phyloP scores from a whole-genome alignment of 2,329 filamentous ascomycete species.

The Colletotrichum cereale region DNA sequence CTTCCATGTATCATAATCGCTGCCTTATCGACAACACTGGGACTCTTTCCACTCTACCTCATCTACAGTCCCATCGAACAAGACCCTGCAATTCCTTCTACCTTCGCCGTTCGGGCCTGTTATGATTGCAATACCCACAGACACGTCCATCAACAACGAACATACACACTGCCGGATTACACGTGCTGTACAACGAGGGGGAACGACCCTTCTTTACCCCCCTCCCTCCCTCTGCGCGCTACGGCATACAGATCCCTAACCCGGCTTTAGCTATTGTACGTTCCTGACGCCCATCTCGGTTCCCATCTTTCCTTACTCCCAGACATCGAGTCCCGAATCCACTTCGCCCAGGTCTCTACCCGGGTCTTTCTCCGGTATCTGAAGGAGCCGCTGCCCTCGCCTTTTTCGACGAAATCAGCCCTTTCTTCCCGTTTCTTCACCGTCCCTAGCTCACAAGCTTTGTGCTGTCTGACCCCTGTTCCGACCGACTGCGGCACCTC shows the following conservation, averaged over 20 bases:
- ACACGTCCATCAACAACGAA: not conserved
- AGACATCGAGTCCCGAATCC: slow-evolving; percentile 7
- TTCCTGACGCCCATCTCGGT: slow-evolving; percentile 5
- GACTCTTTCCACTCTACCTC: not conserved
- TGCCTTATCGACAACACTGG: not conserved
- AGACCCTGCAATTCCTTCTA: not conserved
- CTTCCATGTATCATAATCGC: slow-evolving; percentile 18
- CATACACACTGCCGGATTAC: not conserved
- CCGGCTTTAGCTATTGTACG: slow-evolving; percentile 3
- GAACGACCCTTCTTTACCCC: not conserved
- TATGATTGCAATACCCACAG: not conserved
- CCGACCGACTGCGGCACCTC: not conserved
- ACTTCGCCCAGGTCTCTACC: slow-evolving; percentile 16
- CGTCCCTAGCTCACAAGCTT: not conserved
- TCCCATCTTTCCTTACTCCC: slow-evolving; percentile 6
- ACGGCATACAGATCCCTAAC: slow-evolving; percentile 4
- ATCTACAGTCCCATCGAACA: not conserved
- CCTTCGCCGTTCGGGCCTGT: not conserved
- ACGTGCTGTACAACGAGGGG: not conserved
- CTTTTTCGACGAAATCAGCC: not conserved
- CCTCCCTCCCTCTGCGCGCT: not conserved
- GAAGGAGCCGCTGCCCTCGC: slow-evolving; percentile 22
- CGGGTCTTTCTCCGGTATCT: slow-evolving; percentile 18
- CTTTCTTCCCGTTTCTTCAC: not conserved
- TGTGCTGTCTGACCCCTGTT: not conserved